Evolutionary conservation across 345 rosid genomes (phyloP).

Genomic region (Moricandia moricandioides): DNA sequence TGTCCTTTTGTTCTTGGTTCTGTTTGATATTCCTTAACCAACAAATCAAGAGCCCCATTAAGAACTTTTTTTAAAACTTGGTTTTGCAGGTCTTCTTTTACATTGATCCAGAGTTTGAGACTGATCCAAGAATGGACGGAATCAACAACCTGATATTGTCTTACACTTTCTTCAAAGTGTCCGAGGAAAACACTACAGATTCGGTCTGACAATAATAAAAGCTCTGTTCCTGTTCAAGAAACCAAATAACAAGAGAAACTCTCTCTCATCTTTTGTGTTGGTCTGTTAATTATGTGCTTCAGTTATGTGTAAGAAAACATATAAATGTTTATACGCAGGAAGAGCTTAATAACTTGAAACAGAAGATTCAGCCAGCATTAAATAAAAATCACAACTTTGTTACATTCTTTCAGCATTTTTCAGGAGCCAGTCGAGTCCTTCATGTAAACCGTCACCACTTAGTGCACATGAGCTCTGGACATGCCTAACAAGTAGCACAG

Average conservation of each 20-base stretch:
- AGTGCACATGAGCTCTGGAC: constrained; percentile 88
- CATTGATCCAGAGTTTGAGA: constrained; percentile 89
- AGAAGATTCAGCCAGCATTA: constrained; percentile 32
- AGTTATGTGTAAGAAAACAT: background rate
- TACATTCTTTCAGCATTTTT: constrained; percentile 72
- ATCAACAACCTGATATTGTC: constrained; percentile 83
- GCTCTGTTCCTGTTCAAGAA: constrained; percentile 29
- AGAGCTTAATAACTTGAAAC: constrained; percentile 45
- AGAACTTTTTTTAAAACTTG: background rate
- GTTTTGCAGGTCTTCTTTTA: constrained; percentile 77
- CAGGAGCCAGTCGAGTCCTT: constrained; percentile 91
- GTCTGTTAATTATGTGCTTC: background rate
- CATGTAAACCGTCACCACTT: constrained; percentile 73
- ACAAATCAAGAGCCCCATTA: background rate
- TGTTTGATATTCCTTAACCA: background rate
- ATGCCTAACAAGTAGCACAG: constrained; percentile 50
- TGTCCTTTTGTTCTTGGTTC: background rate
- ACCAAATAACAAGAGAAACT: background rate
- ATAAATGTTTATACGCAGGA: constrained; percentile 40
- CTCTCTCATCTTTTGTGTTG: too few species aligned
- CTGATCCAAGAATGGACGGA: constrained; percentile 88
- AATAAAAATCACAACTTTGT: background rate
- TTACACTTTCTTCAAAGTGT: constrained; percentile 80
- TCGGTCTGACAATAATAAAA: background rate
- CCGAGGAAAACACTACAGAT: constrained; percentile 41